Percentiles rank a stretch among this genome's conserved stretches.
Conservation (phyloP, 2,329 filamentous ascomycete species). For the Colletotrichum higginsianum region DNA sequence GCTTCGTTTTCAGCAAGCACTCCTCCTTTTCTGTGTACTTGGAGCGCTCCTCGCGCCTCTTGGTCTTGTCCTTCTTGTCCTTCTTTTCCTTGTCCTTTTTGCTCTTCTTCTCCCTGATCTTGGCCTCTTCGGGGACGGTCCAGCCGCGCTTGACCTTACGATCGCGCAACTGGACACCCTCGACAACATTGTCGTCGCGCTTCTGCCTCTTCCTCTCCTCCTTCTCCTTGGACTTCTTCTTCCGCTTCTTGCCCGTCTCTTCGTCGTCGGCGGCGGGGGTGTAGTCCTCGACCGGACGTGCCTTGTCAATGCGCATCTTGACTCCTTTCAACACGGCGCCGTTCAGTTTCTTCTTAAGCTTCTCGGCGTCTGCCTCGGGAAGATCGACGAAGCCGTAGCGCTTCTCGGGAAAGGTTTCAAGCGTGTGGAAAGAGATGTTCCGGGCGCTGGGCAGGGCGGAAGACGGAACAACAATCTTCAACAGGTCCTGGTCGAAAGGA, state of each 20-base stretch:
- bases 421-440: constrained; percentile 88
- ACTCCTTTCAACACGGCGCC: constrained; percentile 86
- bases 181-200: constrained; percentile 64
- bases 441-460: constrained; percentile 76
- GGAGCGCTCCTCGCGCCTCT: constrained; percentile 74
- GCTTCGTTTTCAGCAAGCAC: constrained; percentile 85
- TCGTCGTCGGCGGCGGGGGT: constrained; percentile 54
- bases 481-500: constrained; percentile 83
- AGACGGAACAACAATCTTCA: constrained; percentile 79
- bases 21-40: constrained; percentile 87
- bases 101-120: constrained; percentile 62
- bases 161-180: constrained; percentile 80
- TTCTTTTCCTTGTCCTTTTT: constrained; percentile 62
- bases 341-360: constrained; percentile 91
- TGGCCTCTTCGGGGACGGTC: constrained; percentile 76
- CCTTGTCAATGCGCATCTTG: constrained; percentile 89
- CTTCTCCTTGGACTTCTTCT: constrained; percentile 55
- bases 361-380: constrained; percentile 86
- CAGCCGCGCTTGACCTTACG: constrained; percentile 91
- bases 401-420: constrained; percentile 91
- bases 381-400: constrained; percentile 93
- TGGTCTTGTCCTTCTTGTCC: constrained; percentile 66
- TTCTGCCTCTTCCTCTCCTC: constrained; percentile 65
- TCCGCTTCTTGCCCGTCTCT: constrained; percentile 57
- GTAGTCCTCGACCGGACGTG: constrained; percentile 73